Evolutionary conservation across 371 early-diverging fungal species (phyloP).

Genomic region (Dichotomocladium elegans): DNA sequence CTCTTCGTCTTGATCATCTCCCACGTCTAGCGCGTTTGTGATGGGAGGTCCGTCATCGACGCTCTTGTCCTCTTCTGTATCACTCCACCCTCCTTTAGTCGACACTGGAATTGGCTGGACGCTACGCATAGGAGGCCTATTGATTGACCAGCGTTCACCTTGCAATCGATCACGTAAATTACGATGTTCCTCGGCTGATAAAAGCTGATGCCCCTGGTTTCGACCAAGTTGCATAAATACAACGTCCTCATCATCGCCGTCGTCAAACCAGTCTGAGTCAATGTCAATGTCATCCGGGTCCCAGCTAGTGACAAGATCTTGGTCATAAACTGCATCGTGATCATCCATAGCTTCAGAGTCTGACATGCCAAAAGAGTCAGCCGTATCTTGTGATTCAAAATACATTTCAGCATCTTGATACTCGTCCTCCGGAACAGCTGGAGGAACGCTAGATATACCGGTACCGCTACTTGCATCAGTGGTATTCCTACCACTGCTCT

Average conservation of each 20-base stretch:
- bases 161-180: background rate
- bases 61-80: background rate
- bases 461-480: background rate
- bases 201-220: slow-evolving; percentile 1
- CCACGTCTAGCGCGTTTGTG: background rate
- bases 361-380: no score
- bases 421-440: background rate
- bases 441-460: background rate
- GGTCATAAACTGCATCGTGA: background rate
- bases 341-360: no score
- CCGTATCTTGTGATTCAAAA: background rate
- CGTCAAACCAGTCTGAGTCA: background rate
- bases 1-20: background rate
- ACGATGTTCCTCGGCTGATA: slow-evolving; percentile 1
- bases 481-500: background rate
- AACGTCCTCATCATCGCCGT: background rate
- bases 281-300: background rate
- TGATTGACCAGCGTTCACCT: background rate
- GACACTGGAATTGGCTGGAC: background rate
- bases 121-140: background rate
- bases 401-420: background rate
- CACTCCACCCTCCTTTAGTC: slow-evolving; percentile 5
- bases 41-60: background rate
- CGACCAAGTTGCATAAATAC: background rate
- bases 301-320: background rate